Evolutionary conservation across 1,284 basidiomycete genomes (phyloP).

Genomic region (Bjerkandera adusta): DNA sequence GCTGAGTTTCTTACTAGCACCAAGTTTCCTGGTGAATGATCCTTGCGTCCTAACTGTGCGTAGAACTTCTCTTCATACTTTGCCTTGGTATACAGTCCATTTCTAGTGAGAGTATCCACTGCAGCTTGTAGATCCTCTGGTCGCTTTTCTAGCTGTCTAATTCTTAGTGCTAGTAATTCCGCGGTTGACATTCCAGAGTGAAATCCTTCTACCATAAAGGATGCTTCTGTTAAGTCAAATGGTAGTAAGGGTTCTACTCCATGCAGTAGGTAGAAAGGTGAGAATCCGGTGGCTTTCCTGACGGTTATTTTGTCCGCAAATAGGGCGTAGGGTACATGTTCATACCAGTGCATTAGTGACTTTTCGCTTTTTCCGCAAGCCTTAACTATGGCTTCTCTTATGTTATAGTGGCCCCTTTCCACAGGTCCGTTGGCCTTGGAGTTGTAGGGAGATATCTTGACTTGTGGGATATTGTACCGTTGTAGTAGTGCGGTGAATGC

Average conservation of each 20-base stretch:
- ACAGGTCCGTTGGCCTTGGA: conserved; percentile 38
- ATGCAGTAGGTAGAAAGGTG: conserved; percentile 9
- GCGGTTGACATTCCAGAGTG: background rate
- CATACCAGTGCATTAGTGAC: background rate
- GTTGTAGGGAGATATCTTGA: conserved; percentile 44
- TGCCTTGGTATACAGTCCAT: background rate
- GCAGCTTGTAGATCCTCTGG: background rate
- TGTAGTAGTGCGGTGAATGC: conserved; percentile 29
- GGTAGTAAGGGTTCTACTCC: conserved; percentile 9
- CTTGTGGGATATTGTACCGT: conserved; percentile 36
- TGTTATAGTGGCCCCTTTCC: conserved; percentile 35
- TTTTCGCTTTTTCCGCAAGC: conserved; percentile 31
- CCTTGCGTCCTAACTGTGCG: background rate
- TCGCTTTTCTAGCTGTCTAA: conserved; percentile 1
- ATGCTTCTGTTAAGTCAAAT: conserved; percentile 6
- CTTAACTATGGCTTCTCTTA: conserved; percentile 37
- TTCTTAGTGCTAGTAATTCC: background rate
- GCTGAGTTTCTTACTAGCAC: conserved; percentile 1
- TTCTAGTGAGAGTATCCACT: background rate
- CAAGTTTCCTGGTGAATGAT: background rate
- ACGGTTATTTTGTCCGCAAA: conserved; percentile 11
- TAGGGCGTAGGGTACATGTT: conserved; percentile 5
- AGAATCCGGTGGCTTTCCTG: background rate
- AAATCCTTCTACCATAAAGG: background rate
- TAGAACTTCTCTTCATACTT: background rate